Percentiles rank a stretch among this genome's conserved stretches.
phyloP scores from a whole-genome alignment of 805 yeast genomes.

The Barnettozyma botsteinii region DNA sequence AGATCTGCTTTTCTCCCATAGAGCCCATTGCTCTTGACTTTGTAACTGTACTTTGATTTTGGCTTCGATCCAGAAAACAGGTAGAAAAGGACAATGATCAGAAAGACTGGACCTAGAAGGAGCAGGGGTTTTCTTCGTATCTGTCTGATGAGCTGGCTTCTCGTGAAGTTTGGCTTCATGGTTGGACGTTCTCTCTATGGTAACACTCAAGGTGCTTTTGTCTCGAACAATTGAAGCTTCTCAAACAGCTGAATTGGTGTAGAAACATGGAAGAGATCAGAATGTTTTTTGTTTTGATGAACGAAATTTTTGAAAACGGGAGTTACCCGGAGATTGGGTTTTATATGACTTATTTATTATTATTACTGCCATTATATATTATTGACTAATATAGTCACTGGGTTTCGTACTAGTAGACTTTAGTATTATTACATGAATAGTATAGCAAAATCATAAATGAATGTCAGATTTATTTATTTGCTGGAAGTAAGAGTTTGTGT shows the following conservation, averaged over 20 bases:
- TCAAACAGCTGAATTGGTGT: too few relatives aligned
- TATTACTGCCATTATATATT: too few relatives aligned
- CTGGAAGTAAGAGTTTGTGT: too few relatives aligned
- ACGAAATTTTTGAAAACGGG: background rate
- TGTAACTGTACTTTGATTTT: slow-evolving; percentile 24
- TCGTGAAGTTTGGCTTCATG: slow-evolving; percentile 25
- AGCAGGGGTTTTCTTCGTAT: slow-evolving; percentile 57
- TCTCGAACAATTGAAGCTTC: background rate
- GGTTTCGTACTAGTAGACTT: too few relatives aligned
- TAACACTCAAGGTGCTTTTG: too few relatives aligned
- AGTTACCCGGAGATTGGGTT: slow-evolving; percentile 4
- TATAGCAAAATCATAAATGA: too few relatives aligned
- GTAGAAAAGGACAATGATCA: slow-evolving; percentile 37
- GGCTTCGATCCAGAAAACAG: slow-evolving; percentile 34
- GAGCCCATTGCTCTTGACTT: slow-evolving; percentile 23
- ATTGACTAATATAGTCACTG: too few relatives aligned
- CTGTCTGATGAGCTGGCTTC: slow-evolving; percentile 37
- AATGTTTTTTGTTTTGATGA: background rate
- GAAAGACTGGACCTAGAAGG: slow-evolving; percentile 40
- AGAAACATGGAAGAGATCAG: background rate
- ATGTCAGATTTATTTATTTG: too few relatives aligned
- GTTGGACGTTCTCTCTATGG: too few relatives aligned
- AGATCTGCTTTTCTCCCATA: slow-evolving; percentile 45
- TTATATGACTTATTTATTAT: too few relatives aligned
- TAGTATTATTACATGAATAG: too few relatives aligned